Conservation (phyloP, 805 yeast species). For the Yamadazyma nakazawae region DNA sequence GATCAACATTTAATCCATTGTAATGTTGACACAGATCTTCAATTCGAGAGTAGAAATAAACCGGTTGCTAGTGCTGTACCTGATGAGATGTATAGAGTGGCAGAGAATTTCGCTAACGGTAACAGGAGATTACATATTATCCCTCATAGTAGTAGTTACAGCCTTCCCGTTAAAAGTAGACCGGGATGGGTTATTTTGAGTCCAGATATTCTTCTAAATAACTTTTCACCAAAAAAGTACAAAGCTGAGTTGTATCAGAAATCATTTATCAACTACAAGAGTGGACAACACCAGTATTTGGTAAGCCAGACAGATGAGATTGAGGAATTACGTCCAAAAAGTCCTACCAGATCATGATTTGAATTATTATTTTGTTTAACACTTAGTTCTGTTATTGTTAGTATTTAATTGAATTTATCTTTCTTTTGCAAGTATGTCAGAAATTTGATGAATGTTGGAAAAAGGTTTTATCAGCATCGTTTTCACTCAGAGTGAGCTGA, state of each 20-base stretch:
- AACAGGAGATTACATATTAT: constrained; percentile 81
- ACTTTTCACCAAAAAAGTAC: constrained; percentile 45
- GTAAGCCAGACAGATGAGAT: constrained; percentile 72
- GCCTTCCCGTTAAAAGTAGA: constrained; percentile 61
- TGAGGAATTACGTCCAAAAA: constrained; percentile 78
- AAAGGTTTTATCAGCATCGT: constrained; percentile 49
- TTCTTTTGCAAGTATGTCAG: constrained; percentile 1
- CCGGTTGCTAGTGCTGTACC: constrained; percentile 44
- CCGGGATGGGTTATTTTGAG: constrained; percentile 90
- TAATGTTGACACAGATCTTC: constrained; percentile 85
- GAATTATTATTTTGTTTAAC: not conserved
- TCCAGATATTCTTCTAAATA: constrained; percentile 77
- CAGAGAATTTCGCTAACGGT: constrained; percentile 85
- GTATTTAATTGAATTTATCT: not conserved
- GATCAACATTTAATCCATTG: constrained; percentile 87
- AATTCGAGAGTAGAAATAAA: constrained; percentile 47
- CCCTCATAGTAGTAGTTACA: constrained; percentile 66
- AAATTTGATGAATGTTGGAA: constrained; percentile 49
- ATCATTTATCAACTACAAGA: constrained; percentile 27
- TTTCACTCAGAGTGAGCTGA: constrained; percentile 55
- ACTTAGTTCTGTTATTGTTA: not conserved
- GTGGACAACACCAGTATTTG: constrained; percentile 44
- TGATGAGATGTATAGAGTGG: constrained; percentile 69
- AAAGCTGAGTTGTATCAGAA: constrained; percentile 28
- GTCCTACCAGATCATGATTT: constrained; percentile 45